Conservation (phyloP, 2,329 filamentous ascomycete genomes). For the Thielaviopsis euricoi region DNA sequence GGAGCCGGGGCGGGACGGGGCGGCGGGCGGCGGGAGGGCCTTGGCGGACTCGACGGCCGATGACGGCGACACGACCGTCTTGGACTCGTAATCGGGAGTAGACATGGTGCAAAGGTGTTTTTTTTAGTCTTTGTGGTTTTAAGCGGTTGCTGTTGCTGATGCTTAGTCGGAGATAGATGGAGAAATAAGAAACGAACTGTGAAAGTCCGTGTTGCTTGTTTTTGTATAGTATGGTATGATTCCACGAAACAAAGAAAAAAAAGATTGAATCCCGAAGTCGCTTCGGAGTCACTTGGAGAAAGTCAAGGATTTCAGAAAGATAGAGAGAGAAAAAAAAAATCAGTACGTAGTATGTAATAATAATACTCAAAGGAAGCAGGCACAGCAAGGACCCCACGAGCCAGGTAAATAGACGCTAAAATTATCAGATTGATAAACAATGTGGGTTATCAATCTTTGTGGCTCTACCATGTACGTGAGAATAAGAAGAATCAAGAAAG, state of each 20-base stretch:
- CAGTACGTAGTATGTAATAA: neutral
- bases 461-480: neutral
- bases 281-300: no score
- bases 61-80: neutral
- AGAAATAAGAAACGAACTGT: neutral
- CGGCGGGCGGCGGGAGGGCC: slow-evolving; percentile 7
- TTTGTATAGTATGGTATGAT: no score
- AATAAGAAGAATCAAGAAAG: neutral
- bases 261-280: no score
- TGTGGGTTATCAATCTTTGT: neutral
- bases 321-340: neutral
- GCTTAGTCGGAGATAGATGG: neutral
- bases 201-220: neutral
- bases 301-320: neutral
- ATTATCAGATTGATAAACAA: neutral
- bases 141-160: no score
- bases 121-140: no score
- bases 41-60: slow-evolving; percentile 4
- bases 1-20: slow-evolving; percentile 12
- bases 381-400: neutral
- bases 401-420: neutral
- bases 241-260: no score
- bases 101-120: neutral
- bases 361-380: neutral
- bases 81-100: neutral